Evolutionary conservation across 202 grass and related monocot species (phyloP).

Genomic region (Panicum virgatum): DNA sequence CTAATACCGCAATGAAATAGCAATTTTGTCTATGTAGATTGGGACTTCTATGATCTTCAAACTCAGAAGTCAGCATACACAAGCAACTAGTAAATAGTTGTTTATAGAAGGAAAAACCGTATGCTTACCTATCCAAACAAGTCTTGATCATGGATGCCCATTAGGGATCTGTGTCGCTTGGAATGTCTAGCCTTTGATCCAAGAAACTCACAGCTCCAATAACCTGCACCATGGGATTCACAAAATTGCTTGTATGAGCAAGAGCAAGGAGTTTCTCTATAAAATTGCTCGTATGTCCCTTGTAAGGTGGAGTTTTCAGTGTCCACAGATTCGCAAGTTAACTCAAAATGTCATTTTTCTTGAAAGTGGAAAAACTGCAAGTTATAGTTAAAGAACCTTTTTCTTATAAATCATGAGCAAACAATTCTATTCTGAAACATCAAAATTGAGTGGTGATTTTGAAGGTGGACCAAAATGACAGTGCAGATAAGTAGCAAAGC

Average conservation of each 20-base stretch:
- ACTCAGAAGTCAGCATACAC: no score
- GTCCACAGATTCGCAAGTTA: neutral
- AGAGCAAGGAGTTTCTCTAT: no score
- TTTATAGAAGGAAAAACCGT: neutral
- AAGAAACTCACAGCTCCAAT: conserved; percentile 58
- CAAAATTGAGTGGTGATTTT: neutral
- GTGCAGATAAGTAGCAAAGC: no score
- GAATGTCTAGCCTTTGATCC: conserved; percentile 68
- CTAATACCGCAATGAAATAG: neutral
- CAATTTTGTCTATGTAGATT: no score
- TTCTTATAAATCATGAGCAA: neutral
- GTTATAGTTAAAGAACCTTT: neutral
- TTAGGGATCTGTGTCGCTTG: conserved; percentile 54
- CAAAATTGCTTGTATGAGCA: no score
- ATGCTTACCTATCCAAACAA: conserved; percentile 68
- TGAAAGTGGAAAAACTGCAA: neutral
- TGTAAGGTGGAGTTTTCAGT: no score
- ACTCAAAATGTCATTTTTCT: neutral
- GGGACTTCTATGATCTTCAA: no score
- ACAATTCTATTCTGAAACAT: neutral
- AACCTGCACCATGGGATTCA: no score
- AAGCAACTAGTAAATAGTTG: neutral
- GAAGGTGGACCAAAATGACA: neutral
- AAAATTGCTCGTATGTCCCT: no score
- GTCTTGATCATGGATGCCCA: conserved; percentile 70